phyloP scores from a whole-genome alignment of 345 rosid species.

The Turritis glabra region DNA sequence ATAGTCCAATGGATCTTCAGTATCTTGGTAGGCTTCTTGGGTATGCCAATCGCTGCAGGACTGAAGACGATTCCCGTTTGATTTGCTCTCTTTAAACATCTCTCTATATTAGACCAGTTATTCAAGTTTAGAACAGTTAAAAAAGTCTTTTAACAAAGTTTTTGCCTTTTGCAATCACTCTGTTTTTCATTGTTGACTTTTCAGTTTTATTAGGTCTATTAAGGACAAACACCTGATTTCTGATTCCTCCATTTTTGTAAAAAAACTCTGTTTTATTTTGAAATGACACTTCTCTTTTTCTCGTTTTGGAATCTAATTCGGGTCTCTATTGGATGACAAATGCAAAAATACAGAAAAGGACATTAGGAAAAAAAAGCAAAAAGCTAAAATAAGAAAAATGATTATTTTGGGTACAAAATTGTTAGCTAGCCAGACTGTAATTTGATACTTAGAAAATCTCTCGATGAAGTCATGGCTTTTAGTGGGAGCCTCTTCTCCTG shows the following conservation, averaged over 20 bases:
- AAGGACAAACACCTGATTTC: constrained; percentile 22
- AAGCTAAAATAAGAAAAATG: background rate
- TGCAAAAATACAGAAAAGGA: background rate
- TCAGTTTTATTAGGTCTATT: background rate
- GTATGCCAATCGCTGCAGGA: constrained; percentile 86
- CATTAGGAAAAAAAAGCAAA: constrained; percentile 4
- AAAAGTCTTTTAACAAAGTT: constrained; percentile 8
- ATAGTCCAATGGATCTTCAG: constrained; percentile 55
- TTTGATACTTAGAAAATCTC: constrained; percentile 29
- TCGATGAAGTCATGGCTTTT: constrained; percentile 36
- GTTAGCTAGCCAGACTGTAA: constrained; percentile 37
- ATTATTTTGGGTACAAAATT: constrained; percentile 17
- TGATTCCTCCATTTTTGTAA: constrained; percentile 21
- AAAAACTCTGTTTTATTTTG: constrained; percentile 17
- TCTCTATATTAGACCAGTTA: constrained; percentile 31
- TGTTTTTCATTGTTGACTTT: constrained; percentile 25
- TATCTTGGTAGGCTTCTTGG: constrained; percentile 63
- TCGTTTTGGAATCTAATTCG: constrained; percentile 1
- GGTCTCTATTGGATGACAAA: constrained; percentile 13
- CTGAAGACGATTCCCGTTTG: constrained; percentile 70
- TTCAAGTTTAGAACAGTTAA: constrained; percentile 3
- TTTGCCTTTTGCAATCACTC: constrained; percentile 31
- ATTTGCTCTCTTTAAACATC: constrained; percentile 17
- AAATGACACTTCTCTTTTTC: constrained; percentile 15
- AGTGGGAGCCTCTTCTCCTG: constrained; percentile 37